These are phyloP conservation scores for Sporothrix pallida DNA, from an alignment of 2,329 filamentous ascomycete genomes.

Conservation along the genomic window DNA sequence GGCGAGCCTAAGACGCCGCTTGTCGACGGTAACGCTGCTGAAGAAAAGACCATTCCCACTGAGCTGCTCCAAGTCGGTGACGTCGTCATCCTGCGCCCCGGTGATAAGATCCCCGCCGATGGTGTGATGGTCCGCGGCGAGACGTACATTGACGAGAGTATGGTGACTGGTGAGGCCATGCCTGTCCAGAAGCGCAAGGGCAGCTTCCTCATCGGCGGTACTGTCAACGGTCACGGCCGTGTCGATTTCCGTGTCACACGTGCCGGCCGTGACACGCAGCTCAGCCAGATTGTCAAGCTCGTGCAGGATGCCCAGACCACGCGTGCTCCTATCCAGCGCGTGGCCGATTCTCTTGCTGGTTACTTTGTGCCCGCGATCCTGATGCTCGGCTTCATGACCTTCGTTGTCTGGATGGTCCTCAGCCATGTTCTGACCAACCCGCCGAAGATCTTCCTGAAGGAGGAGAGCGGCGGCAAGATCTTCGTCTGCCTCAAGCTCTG, in stretches of 20 bases:
- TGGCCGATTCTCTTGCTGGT: conserved; percentile 88
- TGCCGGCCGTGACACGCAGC: conserved; percentile 91
- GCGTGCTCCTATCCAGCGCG: conserved; percentile 88
- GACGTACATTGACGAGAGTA: conserved; percentile 94
- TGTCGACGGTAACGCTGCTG: conserved; percentile 66
- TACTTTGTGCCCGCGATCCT: conserved; percentile 94
- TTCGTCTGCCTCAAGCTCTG: conserved; percentile 98
- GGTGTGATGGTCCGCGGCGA: conserved; percentile 85
- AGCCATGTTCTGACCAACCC: conserved; percentile 84
- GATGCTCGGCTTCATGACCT: conserved; percentile 80
- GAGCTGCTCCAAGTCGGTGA: conserved; percentile 94
- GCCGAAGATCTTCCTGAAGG: conserved; percentile 84
- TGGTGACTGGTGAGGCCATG: conserved; percentile 98
- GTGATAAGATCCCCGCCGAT: conserved; percentile 96
- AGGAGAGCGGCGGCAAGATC: conserved; percentile 82
- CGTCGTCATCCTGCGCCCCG: conserved; percentile 88
- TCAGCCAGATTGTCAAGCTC: conserved; percentile 97
- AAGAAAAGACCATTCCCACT: conserved; percentile 86
- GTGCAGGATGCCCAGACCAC: conserved; percentile 97
- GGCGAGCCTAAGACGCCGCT: conserved; percentile 53
- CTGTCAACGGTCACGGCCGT: conserved; percentile 91
- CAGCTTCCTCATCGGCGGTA: conserved; percentile 83
- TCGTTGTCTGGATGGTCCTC: conserved; percentile 91
- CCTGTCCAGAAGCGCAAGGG: conserved; percentile 89
- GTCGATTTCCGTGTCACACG: conserved; percentile 91